phyloP scores from a whole-genome alignment of 148 eudicot species.

The Spergularia bocconei region DNA sequence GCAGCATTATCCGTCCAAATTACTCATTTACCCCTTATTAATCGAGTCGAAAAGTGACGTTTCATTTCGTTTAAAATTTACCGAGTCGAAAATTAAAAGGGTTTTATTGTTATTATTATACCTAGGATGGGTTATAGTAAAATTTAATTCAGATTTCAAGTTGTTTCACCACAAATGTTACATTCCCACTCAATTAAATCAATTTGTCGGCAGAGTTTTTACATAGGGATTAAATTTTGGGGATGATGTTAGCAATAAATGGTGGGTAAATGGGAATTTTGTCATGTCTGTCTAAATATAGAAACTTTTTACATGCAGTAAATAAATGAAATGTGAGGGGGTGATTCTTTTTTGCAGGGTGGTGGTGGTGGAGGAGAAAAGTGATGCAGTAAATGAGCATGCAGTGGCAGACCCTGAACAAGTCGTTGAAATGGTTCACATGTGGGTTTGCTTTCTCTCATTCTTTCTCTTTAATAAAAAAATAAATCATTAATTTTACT shows the following conservation, averaged over 20 bases:
- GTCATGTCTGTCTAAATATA: conserved; percentile 25
- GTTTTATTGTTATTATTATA: too few relatives aligned
- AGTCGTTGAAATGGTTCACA: conserved; percentile 64
- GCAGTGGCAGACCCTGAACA: conserved; percentile 75
- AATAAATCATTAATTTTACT: not conserved
- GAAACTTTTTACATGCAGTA: not conserved
- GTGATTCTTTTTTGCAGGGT: conserved; percentile 35
- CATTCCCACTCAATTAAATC: conserved; percentile 20
- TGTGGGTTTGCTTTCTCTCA: conserved; percentile 42
- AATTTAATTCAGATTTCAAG: too few relatives aligned
- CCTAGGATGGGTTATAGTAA: not conserved
- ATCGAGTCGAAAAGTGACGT: not conserved
- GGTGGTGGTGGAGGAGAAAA: conserved; percentile 36
- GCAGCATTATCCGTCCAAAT: conserved; percentile 3
- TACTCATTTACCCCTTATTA: conserved; percentile 10
- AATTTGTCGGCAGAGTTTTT: not conserved
- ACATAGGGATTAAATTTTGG: not conserved
- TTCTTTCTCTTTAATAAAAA: not conserved
- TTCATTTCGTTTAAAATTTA: not conserved
- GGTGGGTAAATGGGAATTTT: not conserved
- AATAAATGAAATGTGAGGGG: not conserved
- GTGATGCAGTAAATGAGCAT: conserved; percentile 53
- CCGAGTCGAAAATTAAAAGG: too few relatives aligned
- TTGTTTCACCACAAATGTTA: not conserved
- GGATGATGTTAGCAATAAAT: conserved; percentile 19